These are phyloP conservation scores for Dendrobium nobile DNA, from an alignment of 106 monocot species.

Conservation along the genomic window DNA sequence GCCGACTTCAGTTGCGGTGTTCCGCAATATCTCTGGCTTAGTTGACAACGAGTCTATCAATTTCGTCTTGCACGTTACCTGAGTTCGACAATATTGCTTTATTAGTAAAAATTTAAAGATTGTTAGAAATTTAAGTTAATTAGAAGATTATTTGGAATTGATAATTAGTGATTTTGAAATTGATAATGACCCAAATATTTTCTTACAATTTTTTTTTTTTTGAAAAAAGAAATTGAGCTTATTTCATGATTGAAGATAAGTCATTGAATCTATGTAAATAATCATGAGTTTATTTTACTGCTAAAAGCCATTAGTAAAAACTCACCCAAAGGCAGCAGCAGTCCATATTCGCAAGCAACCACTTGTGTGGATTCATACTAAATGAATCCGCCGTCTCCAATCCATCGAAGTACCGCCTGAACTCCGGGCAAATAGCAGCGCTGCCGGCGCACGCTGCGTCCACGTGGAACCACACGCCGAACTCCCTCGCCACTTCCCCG, in stretches of 20 bases:
- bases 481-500: conserved; percentile 18
- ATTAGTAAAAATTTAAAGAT: not conserved
- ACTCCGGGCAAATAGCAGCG: conserved; percentile 26
- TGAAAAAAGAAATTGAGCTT: too few species aligned
- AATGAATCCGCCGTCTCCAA: conserved; percentile 38
- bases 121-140: not conserved
- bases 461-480: conserved; percentile 32
- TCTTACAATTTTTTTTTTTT: too few species aligned
- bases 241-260: too few species aligned
- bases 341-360: conserved; percentile 51
- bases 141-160: too few species aligned
- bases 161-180: too few species aligned
- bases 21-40: conserved; percentile 37
- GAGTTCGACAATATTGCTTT: too few species aligned
- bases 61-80: not conserved
- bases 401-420: conserved; percentile 27
- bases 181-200: too few species aligned
- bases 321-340: conserved; percentile 52
- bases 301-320: too few species aligned
- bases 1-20: conserved; percentile 13
- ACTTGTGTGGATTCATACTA: conserved; percentile 55
- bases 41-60: conserved; percentile 27
- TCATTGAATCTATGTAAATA: too few species aligned
- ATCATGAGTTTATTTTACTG: too few species aligned
- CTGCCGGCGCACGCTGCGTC: conserved; percentile 41